phyloP scores from a whole-genome alignment of 2,329 filamentous ascomycete genomes.

The Sporothrix inflata region DNA sequence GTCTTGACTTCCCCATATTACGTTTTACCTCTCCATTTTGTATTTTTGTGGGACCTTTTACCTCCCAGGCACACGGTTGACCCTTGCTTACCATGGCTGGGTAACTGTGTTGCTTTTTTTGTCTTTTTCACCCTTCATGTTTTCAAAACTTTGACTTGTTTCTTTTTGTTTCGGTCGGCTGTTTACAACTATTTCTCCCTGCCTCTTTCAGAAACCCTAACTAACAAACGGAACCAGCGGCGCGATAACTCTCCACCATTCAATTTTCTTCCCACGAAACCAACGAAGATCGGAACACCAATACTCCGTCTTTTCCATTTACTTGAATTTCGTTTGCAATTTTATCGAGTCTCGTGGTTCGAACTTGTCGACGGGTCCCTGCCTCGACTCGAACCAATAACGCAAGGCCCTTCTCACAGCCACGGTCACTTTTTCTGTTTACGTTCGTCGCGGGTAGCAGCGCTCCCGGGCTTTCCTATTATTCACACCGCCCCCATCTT shows the following conservation, averaged over 20 bases:
- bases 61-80: not conserved
- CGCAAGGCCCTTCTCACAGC: not conserved
- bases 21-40: not conserved
- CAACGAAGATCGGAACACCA: not conserved
- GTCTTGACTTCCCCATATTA: not conserved
- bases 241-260: constrained; percentile 12
- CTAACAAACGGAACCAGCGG: constrained; percentile 7
- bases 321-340: not conserved
- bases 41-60: not conserved
- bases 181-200: not conserved
- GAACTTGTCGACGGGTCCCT: not conserved
- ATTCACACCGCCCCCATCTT: constrained; percentile 30
- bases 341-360: not conserved
- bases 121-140: not conserved
- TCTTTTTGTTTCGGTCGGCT: not conserved
- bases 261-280: not conserved
- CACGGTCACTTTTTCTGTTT: not conserved
- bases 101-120: not conserved
- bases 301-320: not conserved
- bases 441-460: not conserved
- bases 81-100: not conserved
- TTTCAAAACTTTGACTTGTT: not conserved
- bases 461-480: not conserved
- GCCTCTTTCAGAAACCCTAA: not conserved
- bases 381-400: constrained; percentile 19